Base-by-base conservation (phyloP, 2,329 filamentous ascomycete species). In the Xylariaceae sp. region DNA sequence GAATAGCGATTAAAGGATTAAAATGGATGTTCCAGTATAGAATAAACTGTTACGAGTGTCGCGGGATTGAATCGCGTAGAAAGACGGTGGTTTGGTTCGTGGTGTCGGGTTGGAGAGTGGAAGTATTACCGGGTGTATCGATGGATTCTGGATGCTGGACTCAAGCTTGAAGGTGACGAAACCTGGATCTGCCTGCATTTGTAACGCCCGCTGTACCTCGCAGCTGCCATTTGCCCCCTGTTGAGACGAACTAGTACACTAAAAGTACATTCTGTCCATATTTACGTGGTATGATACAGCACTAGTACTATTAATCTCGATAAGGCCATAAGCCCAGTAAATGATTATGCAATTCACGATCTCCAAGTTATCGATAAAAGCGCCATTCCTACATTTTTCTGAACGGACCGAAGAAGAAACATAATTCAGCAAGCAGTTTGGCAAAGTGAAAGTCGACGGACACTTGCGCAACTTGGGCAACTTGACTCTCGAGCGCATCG, bases 111-210 rank as follows among this genome's bases (percentile, higher is more conserved):
- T n/a, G 49, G 48, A 7, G 48, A 4, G 48, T 50, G 17, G 23
- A 23, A 9, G 37, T 23, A 23, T 15, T 35, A 11, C 8, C 15
- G 15, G 15, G 23, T 35, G 30, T 13, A 45, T 45, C 41, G 41
- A 45, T 41, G 37, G 37, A 13, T 30, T 30, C 37, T 23, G 35
- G 50, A 10, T 45, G 3, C 41, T 53, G 47, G 50, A 18, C 17
- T 18, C 17, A 18, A 53, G 53, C 53, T 56, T 48, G 58, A 48
- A 51, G 52, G 62, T 64, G 62, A 64, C 62, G 62, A 64, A 64
- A 64, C 56, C 61, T 47, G n/a, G 56, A 39, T 63, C 62, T 64
- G 62, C 62, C 62, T 64, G 59, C 58, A 7, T 41, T 11, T 44
- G 52, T 7, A 37, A 48, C 13, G 39, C 30, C 41, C 34, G 10